Percentiles rank a stretch among this genome's conserved stretches.
These are phyloP conservation scores for Iberis pinnata DNA, from an alignment of 345 rosid genomes.

Conservation along the genomic window DNA sequence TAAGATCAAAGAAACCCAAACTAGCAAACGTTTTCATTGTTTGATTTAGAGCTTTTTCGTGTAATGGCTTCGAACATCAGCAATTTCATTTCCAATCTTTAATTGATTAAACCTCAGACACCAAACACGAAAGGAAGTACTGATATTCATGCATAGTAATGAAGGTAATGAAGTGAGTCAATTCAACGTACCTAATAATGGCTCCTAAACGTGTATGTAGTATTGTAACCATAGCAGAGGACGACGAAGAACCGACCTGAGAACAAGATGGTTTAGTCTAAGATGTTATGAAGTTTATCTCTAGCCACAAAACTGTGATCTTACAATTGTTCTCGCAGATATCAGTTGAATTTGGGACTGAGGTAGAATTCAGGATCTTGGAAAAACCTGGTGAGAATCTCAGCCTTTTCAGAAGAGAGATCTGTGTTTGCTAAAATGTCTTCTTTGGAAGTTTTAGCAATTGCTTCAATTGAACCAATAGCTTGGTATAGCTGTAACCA, in stretches of 20 bases:
- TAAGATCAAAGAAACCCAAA: no score
- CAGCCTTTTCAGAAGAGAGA: constrained; percentile 76
- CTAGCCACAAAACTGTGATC: constrained; percentile 15
- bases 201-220: not conserved
- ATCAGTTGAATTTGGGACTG: constrained; percentile 52
- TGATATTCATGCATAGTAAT: not conserved
- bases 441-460: constrained; percentile 75
- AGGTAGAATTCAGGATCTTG: constrained; percentile 70
- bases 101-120: not conserved
- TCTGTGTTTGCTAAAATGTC: constrained; percentile 67
- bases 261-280: not conserved
- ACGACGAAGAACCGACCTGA: not conserved
- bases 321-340: not conserved
- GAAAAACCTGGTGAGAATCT: constrained; percentile 52
- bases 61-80: no score
- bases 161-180: not conserved
- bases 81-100: no score
- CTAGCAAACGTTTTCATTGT: no score
- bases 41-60: no score
- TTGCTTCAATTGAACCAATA: constrained; percentile 80
- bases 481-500: constrained; percentile 71
- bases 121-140: not conserved
- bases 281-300: constrained; percentile 1
- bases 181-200: constrained; percentile 4
- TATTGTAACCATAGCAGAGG: not conserved